Base-by-base conservation (phyloP, 345 rosid genomes). In the Aurinia saxatilis region DNA sequence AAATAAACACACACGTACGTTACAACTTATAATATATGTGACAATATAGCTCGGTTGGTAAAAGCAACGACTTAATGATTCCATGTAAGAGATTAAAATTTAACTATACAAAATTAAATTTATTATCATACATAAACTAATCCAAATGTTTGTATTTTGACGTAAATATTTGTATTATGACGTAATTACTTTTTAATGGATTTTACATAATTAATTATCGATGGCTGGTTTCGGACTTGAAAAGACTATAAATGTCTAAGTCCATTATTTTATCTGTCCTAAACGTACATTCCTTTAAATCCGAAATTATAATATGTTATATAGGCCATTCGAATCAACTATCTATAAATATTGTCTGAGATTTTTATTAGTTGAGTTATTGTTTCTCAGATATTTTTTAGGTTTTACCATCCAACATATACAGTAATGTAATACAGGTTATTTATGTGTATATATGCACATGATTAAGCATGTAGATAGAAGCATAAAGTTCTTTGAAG, bases 11-110 rank as follows among this genome's bases (percentile, higher is more conserved):
- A 55, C 21, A 54, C 59, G 12, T 10, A 34, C 37, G 15, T 63
- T 40, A 51, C 57, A 38, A 47, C 34, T 56, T 56, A 36, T 25
- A 38, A n/a, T n/a, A 65, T 66, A 66, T 37, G 27, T 36, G 57
- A 27, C 40, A 56, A 45, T 55, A 56, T 9, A 56, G 34, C 21
- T 57, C 19, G 56, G 63, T 66, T 66, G 71, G 71, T 66, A 47
- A 56, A 56, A 29, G 64, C 50, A 47, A 37, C 49, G 40, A 47
- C 57, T 18, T 47, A 37, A 6, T 47, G 31, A 16, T 38, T 57
- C 14, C 18, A 12, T 12, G 57, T 47, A 33, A 41, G 14, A 16
- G 10, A 10, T 41, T n/a, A n/a, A 6, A 51, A n/a, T 39, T 51
- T n/a, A 39, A 11, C 40, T n/a, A 21, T 51, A 50, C 13, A 21